Conservation (phyloP, 2,329 filamentous ascomycete species). For the Aspergillus transmontanensis region DNA sequence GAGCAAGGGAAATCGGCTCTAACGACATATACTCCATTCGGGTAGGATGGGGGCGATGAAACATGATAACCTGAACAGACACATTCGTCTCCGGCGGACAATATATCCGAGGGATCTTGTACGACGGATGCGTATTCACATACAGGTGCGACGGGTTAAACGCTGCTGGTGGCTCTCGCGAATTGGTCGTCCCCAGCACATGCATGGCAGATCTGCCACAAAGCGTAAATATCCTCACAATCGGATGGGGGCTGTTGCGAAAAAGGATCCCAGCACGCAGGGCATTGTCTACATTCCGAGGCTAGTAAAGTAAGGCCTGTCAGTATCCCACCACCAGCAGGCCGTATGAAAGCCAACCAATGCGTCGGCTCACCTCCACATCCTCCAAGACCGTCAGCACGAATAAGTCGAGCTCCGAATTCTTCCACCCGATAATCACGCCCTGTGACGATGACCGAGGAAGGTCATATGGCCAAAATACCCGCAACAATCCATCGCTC, state of each 20-base stretch:
- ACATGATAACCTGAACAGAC: conserved; percentile 84
- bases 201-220: conserved; percentile 83
- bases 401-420: conserved; percentile 86
- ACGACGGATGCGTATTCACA: conserved; percentile 55
- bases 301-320: conserved; percentile 46
- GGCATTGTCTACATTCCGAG: conserved; percentile 82
- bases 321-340: conserved; percentile 5
- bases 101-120: conserved; percentile 69
- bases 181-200: conserved; percentile 82
- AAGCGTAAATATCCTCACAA: conserved; percentile 77
- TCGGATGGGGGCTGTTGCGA: conserved; percentile 76
- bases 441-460: conserved; percentile 71
- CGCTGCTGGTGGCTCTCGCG: conserved; percentile 46
- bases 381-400: conserved; percentile 88
- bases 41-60: conserved; percentile 79
- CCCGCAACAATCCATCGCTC: conserved; percentile 86
- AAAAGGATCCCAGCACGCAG: conserved; percentile 81
- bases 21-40: conserved; percentile 97
- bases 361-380: conserved; percentile 69
- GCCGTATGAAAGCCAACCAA: not conserved
- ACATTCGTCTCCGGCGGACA: conserved; percentile 66
- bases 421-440: conserved; percentile 92
- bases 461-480: conserved; percentile 96
- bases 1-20: conserved; percentile 80
- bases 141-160: conserved; percentile 73